A percentile compares a stretch with the other conserved stretches of the same genome.
Conservation (phyloP, 2,329 filamentous ascomycete species). For the Clarireedia sp. region DNA sequence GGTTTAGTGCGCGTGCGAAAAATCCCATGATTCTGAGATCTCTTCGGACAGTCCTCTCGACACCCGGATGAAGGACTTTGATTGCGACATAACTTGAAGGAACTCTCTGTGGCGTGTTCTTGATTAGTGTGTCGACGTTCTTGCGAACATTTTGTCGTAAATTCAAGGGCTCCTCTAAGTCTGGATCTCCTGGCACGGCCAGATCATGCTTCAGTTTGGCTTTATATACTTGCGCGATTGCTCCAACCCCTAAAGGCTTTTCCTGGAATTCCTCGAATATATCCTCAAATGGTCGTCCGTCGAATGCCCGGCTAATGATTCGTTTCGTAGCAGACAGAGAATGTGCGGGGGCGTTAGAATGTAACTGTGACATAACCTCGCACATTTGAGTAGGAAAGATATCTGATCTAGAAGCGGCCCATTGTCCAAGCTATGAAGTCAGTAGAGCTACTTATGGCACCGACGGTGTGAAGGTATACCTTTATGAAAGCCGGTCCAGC, state of each 20-base stretch:
- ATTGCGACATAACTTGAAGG: constrained; percentile 90
- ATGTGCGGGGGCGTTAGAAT: constrained; percentile 91
- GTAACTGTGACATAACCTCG: constrained; percentile 84
- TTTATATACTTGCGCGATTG: constrained; percentile 96
- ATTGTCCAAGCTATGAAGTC: constrained; percentile 71
- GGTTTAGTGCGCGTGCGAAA: constrained; percentile 77
- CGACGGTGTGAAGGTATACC: constrained; percentile 37
- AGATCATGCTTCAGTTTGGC: constrained; percentile 81
- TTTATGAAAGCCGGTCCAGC: constrained; percentile 97
- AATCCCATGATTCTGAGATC: constrained; percentile 91
- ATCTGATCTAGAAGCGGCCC: constrained; percentile 92
- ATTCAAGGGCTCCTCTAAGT: constrained; percentile 46
- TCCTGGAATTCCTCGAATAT: constrained; percentile 97
- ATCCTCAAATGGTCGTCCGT: constrained; percentile 70
- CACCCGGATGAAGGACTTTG: constrained; percentile 88
- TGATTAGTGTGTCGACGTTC: constrained; percentile 79
- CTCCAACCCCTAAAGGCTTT: constrained; percentile 81
- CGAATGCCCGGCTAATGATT: constrained; percentile 76
- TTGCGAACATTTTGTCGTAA: constrained; percentile 64
- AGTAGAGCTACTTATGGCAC: neutral
- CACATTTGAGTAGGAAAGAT: constrained; percentile 95
- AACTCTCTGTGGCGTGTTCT: constrained; percentile 75
- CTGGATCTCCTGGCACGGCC: constrained; percentile 51
- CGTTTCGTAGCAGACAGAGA: constrained; percentile 70
- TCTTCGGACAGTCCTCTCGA: constrained; percentile 82